Evolutionary conservation across 1,284 basidiomycete genomes (phyloP), one percentile per base, ranked within the genome.

Genomic region (Ceratobasidium sp.): DNA sequence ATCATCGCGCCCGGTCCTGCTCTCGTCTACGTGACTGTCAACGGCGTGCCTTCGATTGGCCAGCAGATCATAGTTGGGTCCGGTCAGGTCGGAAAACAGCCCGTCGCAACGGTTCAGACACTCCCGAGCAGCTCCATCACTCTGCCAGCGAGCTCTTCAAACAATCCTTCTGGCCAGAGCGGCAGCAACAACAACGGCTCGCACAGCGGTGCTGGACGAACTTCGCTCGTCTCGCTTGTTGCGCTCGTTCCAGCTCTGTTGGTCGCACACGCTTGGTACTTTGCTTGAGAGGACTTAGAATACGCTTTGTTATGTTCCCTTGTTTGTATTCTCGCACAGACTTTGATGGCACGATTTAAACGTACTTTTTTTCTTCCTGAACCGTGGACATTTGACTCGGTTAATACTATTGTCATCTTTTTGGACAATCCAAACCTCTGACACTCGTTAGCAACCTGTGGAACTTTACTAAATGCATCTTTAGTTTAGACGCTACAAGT

Each of bases 1-100:
- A 83, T 97, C 76, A 88, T 96, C 85, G 90, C 90, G 41, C 95
- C 95, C 11, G 95, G 95, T 19, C 94, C 95, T 1, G 92, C 89
- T 0, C 86, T 95, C 77, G 78, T 96, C 74, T 97, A 89, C 81
- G 91, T 96, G 77, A 90, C 89, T 48, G 84, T 95, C 78, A 85
- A 92, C 78, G 95, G 94, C 64, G 89, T 98, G n/a, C 95, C 95
- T 0, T 92, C 89, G 73, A 90, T 90, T 74, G 95, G 92, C 0
- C 86, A 87, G 0, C 87, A 87, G 81, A 85, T 95, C 74, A 92
- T 88, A 77, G 86, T 95, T 54, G 95, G 95, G n/a, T 90, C 84
- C 76, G 94, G 95, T n/a, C n/a, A n/a, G n/a, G 11, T 53, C 8
- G 51, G 51, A 53, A 81, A 80, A 19, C 92, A 94, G 81, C 78